Conservation (phyloP, 108 stramenopile species). For the Cyclotella choctawhatcheeana region DNA sequence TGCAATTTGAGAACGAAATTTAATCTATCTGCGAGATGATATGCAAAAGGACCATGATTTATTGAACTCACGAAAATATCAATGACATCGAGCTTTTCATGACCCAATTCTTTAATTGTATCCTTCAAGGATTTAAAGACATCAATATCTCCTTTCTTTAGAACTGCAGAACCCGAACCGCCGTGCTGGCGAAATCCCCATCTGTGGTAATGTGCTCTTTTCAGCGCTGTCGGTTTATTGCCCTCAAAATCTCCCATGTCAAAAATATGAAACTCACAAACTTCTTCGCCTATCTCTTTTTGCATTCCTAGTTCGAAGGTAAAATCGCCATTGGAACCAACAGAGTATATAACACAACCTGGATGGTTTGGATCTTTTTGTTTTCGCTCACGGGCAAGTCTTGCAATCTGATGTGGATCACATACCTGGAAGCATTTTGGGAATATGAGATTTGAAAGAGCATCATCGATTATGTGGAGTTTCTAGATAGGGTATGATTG, state of each 20-base stretch:
- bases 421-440: too few relatives aligned
- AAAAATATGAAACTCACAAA: slow-evolving; percentile 71
- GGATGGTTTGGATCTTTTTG: slow-evolving; percentile 23
- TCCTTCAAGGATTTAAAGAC: slow-evolving; percentile 31
- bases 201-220: slow-evolving; percentile 59
- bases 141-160: neutral
- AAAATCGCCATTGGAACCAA: slow-evolving; percentile 59
- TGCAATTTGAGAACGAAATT: neutral
- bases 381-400: slow-evolving; percentile 26
- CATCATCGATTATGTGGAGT: too few relatives aligned
- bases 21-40: too few relatives aligned
- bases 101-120: slow-evolving; percentile 59
- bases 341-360: slow-evolving; percentile 60
- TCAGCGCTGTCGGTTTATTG: slow-evolving; percentile 31
- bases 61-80: slow-evolving; percentile 49
- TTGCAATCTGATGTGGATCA: slow-evolving; percentile 58
- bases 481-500: too few relatives aligned
- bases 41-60: neutral
- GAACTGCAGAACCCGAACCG: neutral
- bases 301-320: slow-evolving; percentile 43
- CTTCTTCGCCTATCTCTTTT: slow-evolving; percentile 33
- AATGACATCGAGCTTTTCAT: slow-evolving; percentile 52
- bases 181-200: slow-evolving; percentile 58
- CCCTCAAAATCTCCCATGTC: slow-evolving; percentile 52
- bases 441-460: too few relatives aligned